Evolutionary conservation across 1,284 basidiomycete species (phyloP).

Genomic region (Apiotrichum mycotoxinovorans): DNA sequence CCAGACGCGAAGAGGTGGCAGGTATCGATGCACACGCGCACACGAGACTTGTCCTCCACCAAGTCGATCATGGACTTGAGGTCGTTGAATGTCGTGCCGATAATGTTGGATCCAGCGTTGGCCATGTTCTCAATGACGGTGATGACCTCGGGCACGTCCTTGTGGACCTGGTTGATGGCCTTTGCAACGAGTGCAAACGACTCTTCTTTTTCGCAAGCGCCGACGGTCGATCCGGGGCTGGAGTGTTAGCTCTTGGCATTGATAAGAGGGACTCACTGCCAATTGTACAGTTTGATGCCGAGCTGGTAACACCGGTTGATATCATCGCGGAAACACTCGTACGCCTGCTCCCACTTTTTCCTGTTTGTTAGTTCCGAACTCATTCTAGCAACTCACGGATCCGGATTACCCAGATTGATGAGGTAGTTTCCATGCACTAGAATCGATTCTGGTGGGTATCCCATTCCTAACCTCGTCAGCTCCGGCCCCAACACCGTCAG

Average conservation of each 20-base stretch:
- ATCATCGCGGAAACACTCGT: constrained; percentile 77
- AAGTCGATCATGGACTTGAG: constrained; percentile 64
- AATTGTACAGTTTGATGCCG: constrained; percentile 73
- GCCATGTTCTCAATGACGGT: constrained; percentile 84
- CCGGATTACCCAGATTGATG: constrained; percentile 78
- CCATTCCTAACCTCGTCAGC: constrained; percentile 46
- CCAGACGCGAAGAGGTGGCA: constrained; percentile 82
- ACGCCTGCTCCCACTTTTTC: constrained; percentile 70
- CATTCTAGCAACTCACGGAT: constrained; percentile 54
- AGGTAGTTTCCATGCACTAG: constrained; percentile 82
- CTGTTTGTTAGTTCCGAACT: constrained; percentile 44
- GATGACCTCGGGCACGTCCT: constrained; percentile 61
- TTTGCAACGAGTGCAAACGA: constrained; percentile 66
- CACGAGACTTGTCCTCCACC: constrained; percentile 69
- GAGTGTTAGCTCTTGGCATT: background rate
- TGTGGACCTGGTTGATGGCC: constrained; percentile 71
- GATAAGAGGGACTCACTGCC: constrained; percentile 61
- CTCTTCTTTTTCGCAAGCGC: constrained; percentile 60
- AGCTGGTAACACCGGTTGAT: constrained; percentile 73
- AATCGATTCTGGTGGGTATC: constrained; percentile 60
- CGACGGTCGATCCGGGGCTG: constrained; percentile 77
- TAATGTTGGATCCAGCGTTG: constrained; percentile 68
- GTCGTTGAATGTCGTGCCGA: constrained; percentile 69
- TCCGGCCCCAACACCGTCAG: background rate
- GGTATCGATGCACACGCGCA: constrained; percentile 82